Evolutionary conservation across 2,329 filamentous ascomycete species (phyloP), one percentile per base, ranked within the genome.

Genomic region (Fusarium sp.): DNA sequence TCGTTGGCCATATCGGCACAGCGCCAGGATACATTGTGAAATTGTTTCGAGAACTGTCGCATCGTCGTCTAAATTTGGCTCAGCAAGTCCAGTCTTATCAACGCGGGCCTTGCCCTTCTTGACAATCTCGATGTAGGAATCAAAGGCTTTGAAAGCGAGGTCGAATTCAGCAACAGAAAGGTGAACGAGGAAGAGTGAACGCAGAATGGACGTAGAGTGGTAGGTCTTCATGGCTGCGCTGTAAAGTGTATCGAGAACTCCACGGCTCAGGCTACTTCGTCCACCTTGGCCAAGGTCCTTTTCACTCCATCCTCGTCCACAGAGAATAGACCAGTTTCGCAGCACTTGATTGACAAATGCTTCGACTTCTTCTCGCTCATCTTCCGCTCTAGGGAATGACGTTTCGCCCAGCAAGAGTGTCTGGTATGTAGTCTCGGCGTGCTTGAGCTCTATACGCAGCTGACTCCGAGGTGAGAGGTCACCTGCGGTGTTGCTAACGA

Each of bases 221-320:
- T 96, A 99, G 0, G 94, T 97, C 78, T 96, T 97, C 11, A 91
- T 93, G 10, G 95, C 93, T 21, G 94, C 93, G 37, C 91, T 91
- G 78, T 98, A 99, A 9, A 99, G 84, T 27, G 94, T 92, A 77
- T 96, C 94, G 39, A 99, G 85, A 31, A 96, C 89, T 49, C 89
- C 89, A 53, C 91, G 88, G 66, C 91, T 91, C 18, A 95, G 82
- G 21, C 85, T 88, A 74, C 90, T 88, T 71, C 93, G 91, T 11
- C 94, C 94, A 8, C 92, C 93, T 72, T 90, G 88, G 5, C 93
- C 94, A 27, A 97, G 84, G 69, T 97, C 93, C 53, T 88, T 82
- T 66, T 97, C 91, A 40, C 84, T 86, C 94, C 94, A 97, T 17
- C 87, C 87, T 27, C 90, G 87, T 10, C 94, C 92, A 71, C 91